Evolutionary conservation across 1,284 basidiomycete genomes (phyloP), one percentile per base, ranked within the genome.

Genomic region (Cryptococcus hybrid): DNA sequence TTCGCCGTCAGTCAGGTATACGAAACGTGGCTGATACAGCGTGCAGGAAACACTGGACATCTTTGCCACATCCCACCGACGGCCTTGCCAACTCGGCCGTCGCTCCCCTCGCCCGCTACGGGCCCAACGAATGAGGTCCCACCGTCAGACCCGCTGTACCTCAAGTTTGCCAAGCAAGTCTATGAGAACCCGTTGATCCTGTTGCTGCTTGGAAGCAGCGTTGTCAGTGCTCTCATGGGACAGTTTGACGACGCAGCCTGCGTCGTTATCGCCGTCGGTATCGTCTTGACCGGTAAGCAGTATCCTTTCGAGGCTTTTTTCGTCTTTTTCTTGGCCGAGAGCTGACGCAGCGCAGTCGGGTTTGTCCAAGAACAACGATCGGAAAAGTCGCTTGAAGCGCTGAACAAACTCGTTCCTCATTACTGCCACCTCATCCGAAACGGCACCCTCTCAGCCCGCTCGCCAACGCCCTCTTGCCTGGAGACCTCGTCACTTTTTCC

Each of bases 281-380:
- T 98, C 59, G 94, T 98, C 35, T 80, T 98, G 13, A 92, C 92
- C 36, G 92, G 90, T 92, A 63, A 71, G 84, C 30, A 30, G 30
- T 4, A 30, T 4, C 4, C 0, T 30, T 4, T 3, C 30, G 30
- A 30, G 30, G 18, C 18, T 18, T 18, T 18, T 76, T 18, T 18
- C 18, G 18, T 1, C 38, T 48, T 13, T 42, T 30, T 11, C 11
- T 11, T 13, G 30, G 37, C 5, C 18, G 37, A 12, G 13, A 43
- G 53, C 58, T 65, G 42, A 64, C 49, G n/a, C 34, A 8, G n/a
- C 9, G 39, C 68, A 92, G 94, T 98, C 59, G 95, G 92, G 0
- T 97, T 97, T 70, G 86, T 97, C 40, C 94, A 98, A 76, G 94
- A 98, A 79, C 87, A 89, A 63, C 84, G 94, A 44, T 97, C 93